These are phyloP conservation scores for Gilbertella persicaria DNA, from an alignment of 371 early-diverging fungal genomes.

Conservation along the genomic window DNA sequence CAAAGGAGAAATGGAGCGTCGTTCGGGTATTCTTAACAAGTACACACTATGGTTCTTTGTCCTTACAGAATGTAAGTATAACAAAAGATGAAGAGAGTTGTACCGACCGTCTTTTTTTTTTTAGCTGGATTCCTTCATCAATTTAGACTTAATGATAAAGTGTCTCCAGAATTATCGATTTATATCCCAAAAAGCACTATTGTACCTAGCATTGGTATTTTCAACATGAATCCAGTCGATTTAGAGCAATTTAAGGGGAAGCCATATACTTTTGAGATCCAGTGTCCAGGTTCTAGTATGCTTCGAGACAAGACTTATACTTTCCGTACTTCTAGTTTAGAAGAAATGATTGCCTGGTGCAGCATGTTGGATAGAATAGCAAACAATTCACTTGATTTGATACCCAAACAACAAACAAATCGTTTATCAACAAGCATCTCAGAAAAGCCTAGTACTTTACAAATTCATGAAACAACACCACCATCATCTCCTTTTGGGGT, in stretches of 20 bases:
- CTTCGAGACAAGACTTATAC: slow-evolving; percentile 21
- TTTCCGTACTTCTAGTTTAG: slow-evolving; percentile 9
- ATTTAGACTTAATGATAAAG: slow-evolving; percentile 37
- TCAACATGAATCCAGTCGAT: neutral
- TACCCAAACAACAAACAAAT: neutral
- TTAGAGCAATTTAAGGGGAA: neutral
- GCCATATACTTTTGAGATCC: slow-evolving; percentile 17
- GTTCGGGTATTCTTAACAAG: slow-evolving; percentile 35
- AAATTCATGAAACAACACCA: slow-evolving; percentile 5
- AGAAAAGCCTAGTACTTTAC: neutral
- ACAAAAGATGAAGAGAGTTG: neutral
- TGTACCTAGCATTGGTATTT: slow-evolving; percentile 9
- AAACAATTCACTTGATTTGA: neutral
- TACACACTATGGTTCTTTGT: slow-evolving; percentile 34
- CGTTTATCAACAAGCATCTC: too few species aligned
- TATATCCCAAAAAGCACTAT: slow-evolving; percentile 31
- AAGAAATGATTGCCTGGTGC: slow-evolving; percentile 15
- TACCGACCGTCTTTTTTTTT: neutral
- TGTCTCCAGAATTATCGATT: slow-evolving; percentile 37
- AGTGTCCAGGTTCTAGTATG: slow-evolving; percentile 11
- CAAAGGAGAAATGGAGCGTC: slow-evolving; percentile 39
- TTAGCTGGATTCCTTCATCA: slow-evolving; percentile 44
- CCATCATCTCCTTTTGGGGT: slow-evolving; percentile 3
- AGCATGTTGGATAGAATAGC: slow-evolving; percentile 7
- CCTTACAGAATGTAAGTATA: slow-evolving; percentile 35